Evolutionary conservation across 257 asterid genomes (phyloP), one percentile per base, ranked within the genome.

Genomic region (Striga asiatica): DNA sequence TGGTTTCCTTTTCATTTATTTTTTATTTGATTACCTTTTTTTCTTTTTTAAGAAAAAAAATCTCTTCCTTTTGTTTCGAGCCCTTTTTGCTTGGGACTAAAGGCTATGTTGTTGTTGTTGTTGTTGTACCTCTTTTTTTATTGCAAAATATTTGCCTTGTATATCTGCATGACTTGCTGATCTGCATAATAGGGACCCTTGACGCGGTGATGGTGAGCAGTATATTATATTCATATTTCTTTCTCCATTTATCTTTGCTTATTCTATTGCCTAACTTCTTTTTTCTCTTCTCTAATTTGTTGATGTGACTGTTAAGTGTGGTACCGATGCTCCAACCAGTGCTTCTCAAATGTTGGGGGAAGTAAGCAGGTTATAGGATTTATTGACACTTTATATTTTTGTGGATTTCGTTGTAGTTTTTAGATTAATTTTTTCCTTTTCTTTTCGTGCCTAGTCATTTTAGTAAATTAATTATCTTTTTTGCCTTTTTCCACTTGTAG

Each of bases 151-250:
- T 39, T 22, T 18, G 50, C 61, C n/a, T 49, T 49, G 57, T 50
- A 46, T 16, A 64, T 71, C 71, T 68, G 72, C 54, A 38, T 71
- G 76, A 37, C 66, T 60, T 69, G 74, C 71, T 71, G 71, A 61
- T 69, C 63, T 42, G 69, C 73, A 58, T 56, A 39, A 67, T 58
- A 91, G 98, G 98, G 70, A 91, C 96, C 38, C 96, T 91, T 24
- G 98, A 91, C 67, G 87, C 98, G 6, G 70, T 87, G 78, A 80
- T 91, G 98, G 98, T 91, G 71, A 77, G 98, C 68, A n/a, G n/a
- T 38, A 19, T 51, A 64, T 70, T 64, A 50, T 51, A 64, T 41
- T 54, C 46, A 64, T 53, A 27, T 58, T n/a, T n/a, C n/a, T n/a
- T n/a, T n/a, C n/a, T n/a, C n/a, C n/a, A 21, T 28, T 39, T 55